Evolutionary conservation across 768 basidiomycete species (phyloP).

Genomic region (Macrolepiota albuminosa): DNA sequence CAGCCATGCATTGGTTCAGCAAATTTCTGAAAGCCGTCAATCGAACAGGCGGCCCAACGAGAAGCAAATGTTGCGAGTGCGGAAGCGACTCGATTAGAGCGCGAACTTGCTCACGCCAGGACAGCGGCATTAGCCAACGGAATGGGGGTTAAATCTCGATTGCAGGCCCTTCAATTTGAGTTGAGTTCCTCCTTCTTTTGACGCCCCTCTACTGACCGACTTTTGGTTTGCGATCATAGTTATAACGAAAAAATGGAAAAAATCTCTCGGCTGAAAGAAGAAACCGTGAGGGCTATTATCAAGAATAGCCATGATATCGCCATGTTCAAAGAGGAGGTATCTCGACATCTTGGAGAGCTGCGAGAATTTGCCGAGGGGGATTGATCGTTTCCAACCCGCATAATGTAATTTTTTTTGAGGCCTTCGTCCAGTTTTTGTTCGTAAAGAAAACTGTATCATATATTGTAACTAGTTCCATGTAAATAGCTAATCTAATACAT

Average conservation of each 20-base stretch:
- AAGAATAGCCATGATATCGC: conserved; percentile 84
- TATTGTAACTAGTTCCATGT: too few relatives aligned
- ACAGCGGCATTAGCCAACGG: conserved; percentile 75
- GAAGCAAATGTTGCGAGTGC: conserved; percentile 63
- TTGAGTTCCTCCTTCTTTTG: conserved; percentile 28
- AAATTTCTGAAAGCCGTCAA: neutral
- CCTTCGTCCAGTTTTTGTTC: too few relatives aligned
- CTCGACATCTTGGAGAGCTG: conserved; percentile 62
- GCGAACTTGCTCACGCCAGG: conserved; percentile 68
- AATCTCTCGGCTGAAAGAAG: conserved; percentile 68
- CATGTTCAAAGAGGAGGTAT: conserved; percentile 75
- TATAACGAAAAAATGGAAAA: conserved; percentile 79
- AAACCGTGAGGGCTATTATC: conserved; percentile 74
- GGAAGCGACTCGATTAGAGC: conserved; percentile 64
- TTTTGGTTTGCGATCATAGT: conserved; percentile 29
- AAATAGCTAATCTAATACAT: too few relatives aligned
- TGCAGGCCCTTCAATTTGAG: conserved; percentile 77
- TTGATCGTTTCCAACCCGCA: neutral
- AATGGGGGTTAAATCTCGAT: conserved; percentile 74
- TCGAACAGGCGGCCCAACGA: conserved; percentile 64
- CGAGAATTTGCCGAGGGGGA: conserved; percentile 54
- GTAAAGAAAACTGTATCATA: too few relatives aligned
- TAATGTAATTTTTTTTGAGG: neutral
- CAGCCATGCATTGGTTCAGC: neutral
- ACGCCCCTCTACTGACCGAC: conserved; percentile 2